Evolutionary conservation across 176 grass and related monocot genomes (phyloP), one percentile per base, ranked within the genome.

Genomic region (Juncus inflexus): DNA sequence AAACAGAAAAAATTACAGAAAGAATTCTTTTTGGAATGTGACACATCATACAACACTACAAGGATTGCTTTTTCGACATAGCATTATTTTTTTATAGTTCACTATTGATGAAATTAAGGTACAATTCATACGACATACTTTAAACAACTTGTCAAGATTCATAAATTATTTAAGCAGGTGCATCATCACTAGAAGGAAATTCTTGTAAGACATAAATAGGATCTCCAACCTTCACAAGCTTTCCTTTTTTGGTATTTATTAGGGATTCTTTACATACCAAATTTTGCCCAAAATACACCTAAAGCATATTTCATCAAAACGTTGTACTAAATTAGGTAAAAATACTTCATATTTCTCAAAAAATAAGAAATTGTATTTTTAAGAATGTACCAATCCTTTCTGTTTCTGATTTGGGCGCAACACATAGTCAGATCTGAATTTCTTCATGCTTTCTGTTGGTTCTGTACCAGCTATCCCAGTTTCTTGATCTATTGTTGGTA

Each of bases 211-310:
- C 84, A 69, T 79, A 84, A 75, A 97, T 74, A 0, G 80, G 77
- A 77, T 97, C 87, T 0, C 87, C 77, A 3, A 89, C 74, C 35
- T 81, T 85, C 45, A 97, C 42, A 7, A 79, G 35, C 67, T 69
- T 86, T 55, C 63, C 82, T 77, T 74, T 61, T 10, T 40, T 58
- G 5, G n/a, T 53, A 7, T 7, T 58, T 9, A 68, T 79, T 3
- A 89, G 42, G 2, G 82, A 89, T 57, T 91, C 91, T 66, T 70
- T 83, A 66, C 84, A 96, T 16, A 91, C 84, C 69, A 90, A 38
- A 83, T 91, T 91, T 58, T 96, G 91, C 16, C 87, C 84, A 58
- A 96, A 91, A 55, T 77, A 96, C 4, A 88, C 87, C 87, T 91
- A 72, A 1, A 74, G 9, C 71, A 15, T 63, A 8, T 78, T 37